These are phyloP conservation scores for Neopestalotiopsis clavispora DNA, from an alignment of 2,329 filamentous ascomycete genomes.

Conservation along the genomic window DNA sequence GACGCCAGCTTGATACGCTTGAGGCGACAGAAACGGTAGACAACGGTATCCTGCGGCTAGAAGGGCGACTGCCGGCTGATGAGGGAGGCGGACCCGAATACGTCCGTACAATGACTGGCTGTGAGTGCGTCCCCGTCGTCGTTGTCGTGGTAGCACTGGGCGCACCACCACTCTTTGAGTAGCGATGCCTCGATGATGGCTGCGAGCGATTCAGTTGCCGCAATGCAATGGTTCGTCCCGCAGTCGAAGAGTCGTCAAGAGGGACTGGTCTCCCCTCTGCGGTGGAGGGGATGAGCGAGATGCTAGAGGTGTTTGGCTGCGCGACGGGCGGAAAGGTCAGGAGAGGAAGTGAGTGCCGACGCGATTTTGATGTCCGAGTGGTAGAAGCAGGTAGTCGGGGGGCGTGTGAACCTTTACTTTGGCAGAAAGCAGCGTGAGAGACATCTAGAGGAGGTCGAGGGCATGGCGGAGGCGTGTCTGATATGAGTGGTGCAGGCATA, in stretches of 20 bases:
- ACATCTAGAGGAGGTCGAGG: slow-evolving; percentile 12
- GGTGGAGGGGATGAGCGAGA: slow-evolving; percentile 58
- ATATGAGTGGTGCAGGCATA: slow-evolving; percentile 14
- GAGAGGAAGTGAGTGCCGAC: slow-evolving; percentile 48
- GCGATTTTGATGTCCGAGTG: slow-evolving; percentile 28
- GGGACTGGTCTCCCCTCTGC: slow-evolving; percentile 61
- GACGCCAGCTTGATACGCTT: slow-evolving; percentile 30
- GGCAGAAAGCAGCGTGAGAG: slow-evolving; percentile 24
- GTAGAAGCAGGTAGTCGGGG: slow-evolving; percentile 23
- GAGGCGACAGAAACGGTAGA: slow-evolving; percentile 30
- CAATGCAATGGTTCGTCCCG: slow-evolving; percentile 63
- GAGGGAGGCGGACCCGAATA: slow-evolving; percentile 57
- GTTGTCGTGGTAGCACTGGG: slow-evolving; percentile 47
- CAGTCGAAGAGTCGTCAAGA: slow-evolving; percentile 59
- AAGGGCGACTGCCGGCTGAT: slow-evolving; percentile 33
- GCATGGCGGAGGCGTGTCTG: slow-evolving; percentile 19
- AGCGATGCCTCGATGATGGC: slow-evolving; percentile 57
- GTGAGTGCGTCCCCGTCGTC: slow-evolving; percentile 57
- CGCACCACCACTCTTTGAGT: slow-evolving; percentile 60
- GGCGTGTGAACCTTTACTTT: slow-evolving; percentile 9
- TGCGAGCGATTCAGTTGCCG: slow-evolving; percentile 64
- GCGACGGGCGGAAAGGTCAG: slow-evolving; percentile 52
- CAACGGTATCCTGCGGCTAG: slow-evolving; percentile 36
- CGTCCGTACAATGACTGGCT: slow-evolving; percentile 69
- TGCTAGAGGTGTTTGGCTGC: slow-evolving; percentile 55